Evolutionary conservation across 208 protist genomes (phyloP), one percentile per base, ranked within the genome.

Genomic region (Phytomonas sp.): DNA sequence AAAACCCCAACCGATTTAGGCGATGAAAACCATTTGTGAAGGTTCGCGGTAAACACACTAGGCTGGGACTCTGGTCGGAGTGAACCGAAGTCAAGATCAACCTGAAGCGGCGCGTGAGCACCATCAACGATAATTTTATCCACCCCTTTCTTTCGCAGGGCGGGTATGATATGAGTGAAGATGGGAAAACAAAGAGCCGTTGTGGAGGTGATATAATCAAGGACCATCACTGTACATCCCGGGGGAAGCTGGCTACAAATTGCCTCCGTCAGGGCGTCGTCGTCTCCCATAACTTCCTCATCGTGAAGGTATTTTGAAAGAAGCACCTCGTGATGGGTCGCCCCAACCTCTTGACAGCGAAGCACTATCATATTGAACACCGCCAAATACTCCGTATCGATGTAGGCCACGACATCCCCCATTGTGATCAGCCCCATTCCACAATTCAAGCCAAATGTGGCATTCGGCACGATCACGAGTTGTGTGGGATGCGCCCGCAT

Each of bases 361-460:
- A 93, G 88, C 70, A 79, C 84, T 81, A 92, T 72, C 87, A 97
- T 97, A 78, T 95, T 96, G 71, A 94, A 95, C 34, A 97, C 91
- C 0, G 87, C 78, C 30, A 94, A 80, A 76, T 95, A 95, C 75
- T 92, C 88, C 0, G 80, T 87, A 69, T 94, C 88, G 30, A 95
- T 75, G 67, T 87, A 91, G 0, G 84, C 87, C 0, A 96, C 88
- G 19, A 91, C 81, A 77, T 95, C 88, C 37, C 80, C 77, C 52
- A 75, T 72, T 45, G 75, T 72, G 32, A 92, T 89, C 30, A 96
- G 66, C 8, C 76, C 66, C 79, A 97, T 91, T 0, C 87, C 93
- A n/a, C 79, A 82, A 78, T 96, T 97, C 19, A 97, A 76, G 11
- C 75, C 90, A 71, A 87, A 90, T 2, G 91, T 97, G 19, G 92